Evolutionary conservation across 1,139 yeast species (phyloP).

Genomic region (Lodderomyces theae): DNA sequence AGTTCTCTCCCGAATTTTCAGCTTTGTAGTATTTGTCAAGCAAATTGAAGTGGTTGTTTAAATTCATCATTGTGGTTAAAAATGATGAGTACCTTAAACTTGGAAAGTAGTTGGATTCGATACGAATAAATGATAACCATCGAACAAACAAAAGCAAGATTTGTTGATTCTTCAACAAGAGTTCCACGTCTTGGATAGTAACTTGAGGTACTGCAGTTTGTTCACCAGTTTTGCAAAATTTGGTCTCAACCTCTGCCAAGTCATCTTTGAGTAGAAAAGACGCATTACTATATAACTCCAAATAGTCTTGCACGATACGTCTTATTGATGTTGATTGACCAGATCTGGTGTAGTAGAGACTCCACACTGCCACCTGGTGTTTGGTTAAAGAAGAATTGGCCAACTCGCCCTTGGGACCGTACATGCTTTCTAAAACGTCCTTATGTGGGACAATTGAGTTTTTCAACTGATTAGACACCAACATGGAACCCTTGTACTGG

Average conservation of each 20-base stretch:
- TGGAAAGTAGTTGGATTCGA: constrained; percentile 34
- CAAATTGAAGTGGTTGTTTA: constrained; percentile 26
- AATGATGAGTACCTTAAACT: constrained; percentile 30
- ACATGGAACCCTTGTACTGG: constrained; percentile 30
- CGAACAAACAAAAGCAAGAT: constrained; percentile 21
- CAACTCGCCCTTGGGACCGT: constrained; percentile 17
- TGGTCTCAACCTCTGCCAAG: constrained; percentile 8
- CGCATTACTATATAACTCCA: constrained; percentile 22
- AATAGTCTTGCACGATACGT: constrained; percentile 21
- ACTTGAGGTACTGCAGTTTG: constrained; percentile 1
- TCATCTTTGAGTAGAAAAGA: constrained; percentile 14
- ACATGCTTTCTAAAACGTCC: constrained; percentile 16
- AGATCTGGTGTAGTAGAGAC: constrained; percentile 26
- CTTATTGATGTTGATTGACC: constrained; percentile 15
- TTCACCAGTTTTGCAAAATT: background rate
- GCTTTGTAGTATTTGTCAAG: constrained; percentile 18
- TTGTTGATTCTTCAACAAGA: constrained; percentile 23
- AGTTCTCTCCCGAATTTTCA: constrained; percentile 3
- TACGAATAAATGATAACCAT: constrained; percentile 32
- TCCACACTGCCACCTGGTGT: constrained; percentile 21
- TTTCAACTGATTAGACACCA: constrained; percentile 28
- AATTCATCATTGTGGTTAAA: constrained; percentile 24
- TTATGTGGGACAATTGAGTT: constrained; percentile 28
- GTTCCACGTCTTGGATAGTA: constrained; percentile 14
- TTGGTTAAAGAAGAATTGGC: constrained; percentile 16